Evolutionary conservation across 2,329 filamentous ascomycete genomes (phyloP).

Genomic region (Ceratocystis cubensis): DNA sequence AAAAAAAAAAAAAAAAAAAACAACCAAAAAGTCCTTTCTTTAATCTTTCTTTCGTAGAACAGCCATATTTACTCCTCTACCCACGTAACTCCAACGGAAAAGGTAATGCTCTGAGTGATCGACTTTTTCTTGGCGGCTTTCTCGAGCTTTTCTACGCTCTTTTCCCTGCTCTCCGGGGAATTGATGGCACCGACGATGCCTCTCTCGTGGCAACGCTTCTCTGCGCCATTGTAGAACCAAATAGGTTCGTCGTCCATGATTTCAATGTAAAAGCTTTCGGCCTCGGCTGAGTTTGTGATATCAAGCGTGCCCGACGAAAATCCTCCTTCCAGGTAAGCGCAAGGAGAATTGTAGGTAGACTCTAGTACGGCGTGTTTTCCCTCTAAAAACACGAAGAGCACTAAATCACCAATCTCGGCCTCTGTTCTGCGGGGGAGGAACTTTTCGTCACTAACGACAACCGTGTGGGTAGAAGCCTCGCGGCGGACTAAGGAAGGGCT

Average conservation of each 20-base stretch:
- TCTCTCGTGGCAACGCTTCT: conserved; percentile 24
- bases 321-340: conserved; percentile 23
- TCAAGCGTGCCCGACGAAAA: neutral
- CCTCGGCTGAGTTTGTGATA: neutral
- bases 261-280: conserved; percentile 30
- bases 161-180: conserved; percentile 24
- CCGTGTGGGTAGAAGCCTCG: neutral
- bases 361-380: conserved; percentile 38
- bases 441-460: neutral
- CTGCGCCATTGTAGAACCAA: neutral
- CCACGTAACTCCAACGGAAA: too few relatives aligned
- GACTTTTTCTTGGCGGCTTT: neutral
- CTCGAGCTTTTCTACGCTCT: neutral
- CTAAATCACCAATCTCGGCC: conserved; percentile 36
- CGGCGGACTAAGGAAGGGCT: neutral
- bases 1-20: too few relatives aligned
- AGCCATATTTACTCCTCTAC: too few relatives aligned
- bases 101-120: too few relatives aligned
- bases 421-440: conserved; percentile 41
- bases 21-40: too few relatives aligned
- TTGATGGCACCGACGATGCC: conserved; percentile 20
- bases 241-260: conserved; percentile 3
- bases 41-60: too few relatives aligned
- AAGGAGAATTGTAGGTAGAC: conserved; percentile 33
- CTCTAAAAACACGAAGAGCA: conserved; percentile 44